Percentiles rank a stretch among this genome's conserved stretches.
phyloP scores from a whole-genome alignment of 495 filamentous ascomycete species.

The Friedmanniomyces simplex region DNA sequence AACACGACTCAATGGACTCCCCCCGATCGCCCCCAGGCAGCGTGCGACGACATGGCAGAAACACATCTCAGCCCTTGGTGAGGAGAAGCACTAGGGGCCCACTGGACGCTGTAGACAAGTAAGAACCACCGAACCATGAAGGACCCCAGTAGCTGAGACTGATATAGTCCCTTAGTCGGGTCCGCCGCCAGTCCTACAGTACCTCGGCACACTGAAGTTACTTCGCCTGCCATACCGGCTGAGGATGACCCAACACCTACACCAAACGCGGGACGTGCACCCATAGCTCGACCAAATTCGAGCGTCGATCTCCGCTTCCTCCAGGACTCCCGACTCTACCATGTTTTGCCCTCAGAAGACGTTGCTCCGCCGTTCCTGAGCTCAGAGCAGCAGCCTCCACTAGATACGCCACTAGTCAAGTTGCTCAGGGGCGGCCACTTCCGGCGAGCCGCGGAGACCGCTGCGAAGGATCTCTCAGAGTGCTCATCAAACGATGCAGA shows the following conservation, averaged over 20 bases:
- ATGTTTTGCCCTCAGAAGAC: constrained; percentile 54
- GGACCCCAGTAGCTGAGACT: constrained; percentile 1
- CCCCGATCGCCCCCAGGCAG: constrained; percentile 11
- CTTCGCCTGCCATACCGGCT: constrained; percentile 14
- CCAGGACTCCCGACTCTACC: constrained; percentile 68
- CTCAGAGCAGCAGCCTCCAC: constrained; percentile 34
- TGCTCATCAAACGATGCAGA: constrained; percentile 40
- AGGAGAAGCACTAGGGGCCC: constrained; percentile 28
- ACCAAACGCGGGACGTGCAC: background rate
- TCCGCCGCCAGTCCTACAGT: constrained; percentile 3
- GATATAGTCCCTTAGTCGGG: constrained; percentile 9
- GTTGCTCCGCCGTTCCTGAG: constrained; percentile 51
- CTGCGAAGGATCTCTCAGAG: constrained; percentile 49
- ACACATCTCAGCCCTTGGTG: constrained; percentile 19
- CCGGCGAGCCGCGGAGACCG: constrained; percentile 62
- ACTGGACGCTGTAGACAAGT: constrained; percentile 28
- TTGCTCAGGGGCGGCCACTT: constrained; percentile 53
- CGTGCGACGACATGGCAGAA: constrained; percentile 9
- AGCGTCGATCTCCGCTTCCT: constrained; percentile 54
- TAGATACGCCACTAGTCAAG: constrained; percentile 38
- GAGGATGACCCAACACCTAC: background rate
- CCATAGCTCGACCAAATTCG: background rate
- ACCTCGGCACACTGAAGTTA: background rate
- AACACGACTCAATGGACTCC: constrained; percentile 9
- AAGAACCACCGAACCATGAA: background rate